These are phyloP conservation scores for Acacia melanoxylon DNA, from an alignment of 306 rosid species.

Conservation along the genomic window DNA sequence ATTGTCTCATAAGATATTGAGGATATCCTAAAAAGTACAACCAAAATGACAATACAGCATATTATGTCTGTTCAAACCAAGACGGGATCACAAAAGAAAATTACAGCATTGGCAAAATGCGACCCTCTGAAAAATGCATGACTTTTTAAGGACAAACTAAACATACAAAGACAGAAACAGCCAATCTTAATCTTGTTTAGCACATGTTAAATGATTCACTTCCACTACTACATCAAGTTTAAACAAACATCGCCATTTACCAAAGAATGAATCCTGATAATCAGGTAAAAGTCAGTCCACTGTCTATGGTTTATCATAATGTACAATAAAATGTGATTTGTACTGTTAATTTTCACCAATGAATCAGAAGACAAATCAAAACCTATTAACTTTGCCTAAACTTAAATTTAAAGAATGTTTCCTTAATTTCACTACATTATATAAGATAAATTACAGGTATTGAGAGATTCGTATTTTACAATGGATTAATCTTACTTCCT, in stretches of 20 bases:
- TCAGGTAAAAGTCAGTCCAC: slow-evolving; percentile 22
- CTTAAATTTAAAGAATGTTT: slow-evolving; percentile 31
- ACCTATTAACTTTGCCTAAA: slow-evolving; percentile 15
- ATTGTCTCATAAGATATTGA: too few relatives aligned
- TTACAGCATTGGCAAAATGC: neutral
- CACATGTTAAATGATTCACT: neutral
- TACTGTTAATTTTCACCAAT: slow-evolving; percentile 26
- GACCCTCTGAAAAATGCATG: neutral
- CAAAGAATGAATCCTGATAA: slow-evolving; percentile 11
- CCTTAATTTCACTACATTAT: slow-evolving; percentile 18
- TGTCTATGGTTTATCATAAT: slow-evolving; percentile 25
- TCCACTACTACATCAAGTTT: neutral
- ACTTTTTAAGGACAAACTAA: neutral
- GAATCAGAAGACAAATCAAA: slow-evolving; percentile 1
- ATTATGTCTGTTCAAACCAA: neutral
- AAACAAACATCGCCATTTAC: neutral
- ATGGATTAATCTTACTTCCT: slow-evolving; percentile 15
- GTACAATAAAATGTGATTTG: slow-evolving; percentile 30
- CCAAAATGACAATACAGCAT: neutral
- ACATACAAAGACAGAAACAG: neutral
- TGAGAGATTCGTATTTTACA: slow-evolving; percentile 34
- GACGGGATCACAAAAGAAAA: neutral
- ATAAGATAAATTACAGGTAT: slow-evolving; percentile 47
- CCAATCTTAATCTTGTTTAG: neutral
- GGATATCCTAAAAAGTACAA: too few relatives aligned